Conservation (phyloP, 495 filamentous ascomycete species). For the Amphirosellinia nigrospora region DNA sequence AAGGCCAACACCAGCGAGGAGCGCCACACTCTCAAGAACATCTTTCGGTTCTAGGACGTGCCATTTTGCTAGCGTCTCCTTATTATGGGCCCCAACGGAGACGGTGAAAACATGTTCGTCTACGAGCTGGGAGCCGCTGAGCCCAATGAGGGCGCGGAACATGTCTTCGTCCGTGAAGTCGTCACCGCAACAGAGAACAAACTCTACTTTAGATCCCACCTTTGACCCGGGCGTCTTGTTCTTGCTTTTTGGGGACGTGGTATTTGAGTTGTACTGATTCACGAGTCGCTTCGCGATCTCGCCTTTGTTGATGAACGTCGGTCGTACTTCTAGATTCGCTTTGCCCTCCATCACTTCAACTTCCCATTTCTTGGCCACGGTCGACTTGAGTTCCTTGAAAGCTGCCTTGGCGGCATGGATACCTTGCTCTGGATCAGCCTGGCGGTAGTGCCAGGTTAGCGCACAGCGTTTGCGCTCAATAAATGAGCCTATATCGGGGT, state of each 20-base stretch:
- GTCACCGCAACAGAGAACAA: constrained; percentile 88
- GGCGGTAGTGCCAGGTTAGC: constrained; percentile 95
- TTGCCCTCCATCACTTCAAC: constrained; percentile 96
- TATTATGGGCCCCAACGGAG: constrained; percentile 84
- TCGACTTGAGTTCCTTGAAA: constrained; percentile 73
- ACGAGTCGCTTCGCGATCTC: constrained; percentile 85
- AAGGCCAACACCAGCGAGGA: constrained; percentile 64
- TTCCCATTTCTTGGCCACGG: constrained; percentile 76
- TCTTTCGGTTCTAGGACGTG: constrained; percentile 86
- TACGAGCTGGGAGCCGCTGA: constrained; percentile 55
- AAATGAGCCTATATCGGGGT: constrained; percentile 67
- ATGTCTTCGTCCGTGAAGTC: constrained; percentile 97
- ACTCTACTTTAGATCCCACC: constrained; percentile 63
- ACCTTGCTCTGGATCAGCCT: constrained; percentile 83
- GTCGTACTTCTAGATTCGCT: constrained; percentile 93
- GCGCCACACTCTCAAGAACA: constrained; percentile 77
- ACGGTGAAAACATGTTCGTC: constrained; percentile 77
- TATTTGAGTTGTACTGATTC: constrained; percentile 61
- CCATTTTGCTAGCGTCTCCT: constrained; percentile 85
- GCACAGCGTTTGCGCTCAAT: constrained; percentile 92
- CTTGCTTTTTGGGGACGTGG: constrained; percentile 30
- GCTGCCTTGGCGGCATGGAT: constrained; percentile 76
- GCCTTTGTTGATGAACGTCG: constrained; percentile 95
- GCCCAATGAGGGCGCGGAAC: constrained; percentile 69
- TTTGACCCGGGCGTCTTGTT: constrained; percentile 17